Conservation (phyloP, 2,329 filamentous ascomycete species). For the Claviceps purpurea region DNA sequence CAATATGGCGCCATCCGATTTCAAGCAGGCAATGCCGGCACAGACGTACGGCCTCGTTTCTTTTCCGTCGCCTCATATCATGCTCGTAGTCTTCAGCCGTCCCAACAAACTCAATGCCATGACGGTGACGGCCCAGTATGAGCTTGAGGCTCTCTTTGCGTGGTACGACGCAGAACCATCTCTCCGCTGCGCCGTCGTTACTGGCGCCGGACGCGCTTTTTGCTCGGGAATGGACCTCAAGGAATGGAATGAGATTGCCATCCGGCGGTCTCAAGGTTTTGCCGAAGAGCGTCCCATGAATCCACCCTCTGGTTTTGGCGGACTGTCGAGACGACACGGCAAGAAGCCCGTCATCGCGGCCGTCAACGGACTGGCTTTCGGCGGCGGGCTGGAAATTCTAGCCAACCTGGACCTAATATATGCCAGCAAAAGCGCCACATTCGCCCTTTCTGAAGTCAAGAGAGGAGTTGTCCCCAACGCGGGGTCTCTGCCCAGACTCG, state of each 20-base stretch:
- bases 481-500: constrained; percentile 55
- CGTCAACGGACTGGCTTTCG: constrained; percentile 62
- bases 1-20: background rate
- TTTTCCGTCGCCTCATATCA: background rate
- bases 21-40: background rate
- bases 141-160: constrained; percentile 35
- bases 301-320: constrained; percentile 45
- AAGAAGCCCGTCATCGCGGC: constrained; percentile 67
- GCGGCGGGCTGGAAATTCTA: constrained; percentile 66
- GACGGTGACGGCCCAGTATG: constrained; percentile 31
- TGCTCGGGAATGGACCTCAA: constrained; percentile 57
- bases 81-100: constrained; percentile 45
- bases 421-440: constrained; percentile 42
- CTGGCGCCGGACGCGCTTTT: constrained; percentile 50
- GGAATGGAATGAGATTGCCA: constrained; percentile 41
- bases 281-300: constrained; percentile 13
- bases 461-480: constrained; percentile 59
- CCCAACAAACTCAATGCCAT: constrained; percentile 46
- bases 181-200: constrained; percentile 49
- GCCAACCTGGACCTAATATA: constrained; percentile 62
- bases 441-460: constrained; percentile 59
- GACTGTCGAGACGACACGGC: constrained; percentile 49
- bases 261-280: constrained; percentile 6
- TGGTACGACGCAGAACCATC: constrained; percentile 51
- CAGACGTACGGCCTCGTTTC: constrained; percentile 28